A percentile compares a stretch with the other conserved stretches of the same genome.
phyloP scores from a whole-genome alignment of 257 asterid species.

The Salvia splendens region DNA sequence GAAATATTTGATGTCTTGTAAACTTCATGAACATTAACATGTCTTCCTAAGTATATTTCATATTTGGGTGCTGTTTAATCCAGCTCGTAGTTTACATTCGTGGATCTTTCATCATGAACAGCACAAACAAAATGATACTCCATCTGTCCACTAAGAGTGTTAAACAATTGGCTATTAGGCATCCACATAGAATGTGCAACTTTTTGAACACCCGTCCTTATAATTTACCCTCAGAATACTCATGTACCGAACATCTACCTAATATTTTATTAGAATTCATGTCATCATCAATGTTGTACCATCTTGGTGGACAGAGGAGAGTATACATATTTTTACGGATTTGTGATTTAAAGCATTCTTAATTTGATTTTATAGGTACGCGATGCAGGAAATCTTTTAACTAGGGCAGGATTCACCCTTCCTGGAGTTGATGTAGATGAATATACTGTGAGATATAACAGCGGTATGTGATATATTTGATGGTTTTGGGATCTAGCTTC shows the following conservation, averaged over 20 bases:
- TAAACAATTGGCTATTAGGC: too few species aligned
- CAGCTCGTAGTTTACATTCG: not conserved
- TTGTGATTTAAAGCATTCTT: constrained; percentile 17
- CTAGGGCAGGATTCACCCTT: constrained; percentile 91
- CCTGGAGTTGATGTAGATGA: constrained; percentile 98
- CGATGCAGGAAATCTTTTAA: constrained; percentile 95
- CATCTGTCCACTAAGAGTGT: too few species aligned
- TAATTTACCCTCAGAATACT: too few species aligned
- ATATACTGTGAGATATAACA: constrained; percentile 75
- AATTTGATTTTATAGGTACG: constrained; percentile 66
- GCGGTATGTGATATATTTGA: constrained; percentile 50
- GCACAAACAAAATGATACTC: too few species aligned
- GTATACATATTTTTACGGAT: not conserved
- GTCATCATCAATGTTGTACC: too few species aligned
- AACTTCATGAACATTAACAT: not conserved
- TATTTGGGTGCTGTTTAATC: not conserved
- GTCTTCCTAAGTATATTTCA: not conserved
- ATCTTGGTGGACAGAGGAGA: too few species aligned
- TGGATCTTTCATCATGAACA: not conserved
- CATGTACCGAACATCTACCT: too few species aligned
- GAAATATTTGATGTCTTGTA: not conserved
- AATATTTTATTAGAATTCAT: too few species aligned
- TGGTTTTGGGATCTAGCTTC: constrained; percentile 23
- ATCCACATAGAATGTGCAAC: too few species aligned
- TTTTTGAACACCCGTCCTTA: too few species aligned